Evolutionary conservation across 139 green algal genomes (phyloP).

Genomic region (Chloropicon primus): DNA sequence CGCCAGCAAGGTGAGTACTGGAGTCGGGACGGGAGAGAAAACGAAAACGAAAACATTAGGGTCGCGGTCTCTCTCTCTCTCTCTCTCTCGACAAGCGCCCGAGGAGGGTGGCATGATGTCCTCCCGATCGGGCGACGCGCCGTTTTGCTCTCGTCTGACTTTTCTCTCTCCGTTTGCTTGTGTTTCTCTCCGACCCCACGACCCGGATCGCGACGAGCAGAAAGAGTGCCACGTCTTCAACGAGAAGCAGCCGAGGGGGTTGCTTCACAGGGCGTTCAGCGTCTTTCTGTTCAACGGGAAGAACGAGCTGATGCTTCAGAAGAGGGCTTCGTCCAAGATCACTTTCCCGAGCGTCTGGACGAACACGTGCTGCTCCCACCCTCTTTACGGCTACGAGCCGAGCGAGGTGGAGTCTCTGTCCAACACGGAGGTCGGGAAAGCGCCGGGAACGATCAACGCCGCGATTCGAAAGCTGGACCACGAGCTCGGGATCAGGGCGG

Average conservation of each 20-base stretch:
- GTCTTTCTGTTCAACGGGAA: slow-evolving; percentile 90
- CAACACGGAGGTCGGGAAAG: neutral
- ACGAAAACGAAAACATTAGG: too few species aligned
- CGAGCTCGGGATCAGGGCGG: slow-evolving; percentile 68
- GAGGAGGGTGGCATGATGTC: neutral
- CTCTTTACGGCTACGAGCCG: slow-evolving; percentile 58
- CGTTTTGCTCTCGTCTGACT: neutral
- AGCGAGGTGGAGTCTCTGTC: slow-evolving; percentile 14
- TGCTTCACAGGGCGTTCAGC: slow-evolving; percentile 84
- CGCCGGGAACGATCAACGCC: slow-evolving; percentile 47
- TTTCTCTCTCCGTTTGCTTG: neutral
- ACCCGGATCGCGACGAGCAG: slow-evolving; percentile 1
- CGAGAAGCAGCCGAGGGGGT: slow-evolving; percentile 31
- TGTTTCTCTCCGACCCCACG: neutral
- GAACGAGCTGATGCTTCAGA: slow-evolving; percentile 79
- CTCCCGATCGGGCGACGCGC: neutral
- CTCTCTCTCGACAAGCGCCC: too few species aligned
- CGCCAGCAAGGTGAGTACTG: slow-evolving; percentile 63
- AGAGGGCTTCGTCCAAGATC: slow-evolving; percentile 63
- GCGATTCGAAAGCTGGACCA: slow-evolving; percentile 59
- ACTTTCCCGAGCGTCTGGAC: slow-evolving; percentile 94
- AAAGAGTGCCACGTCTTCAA: slow-evolving; percentile 14
- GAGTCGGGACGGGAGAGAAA: too few species aligned
- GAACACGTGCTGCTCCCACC: slow-evolving; percentile 96
- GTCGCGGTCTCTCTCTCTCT: too few species aligned